Conservation (phyloP, 2,329 filamentous ascomycete genomes). For the Colletotrichum aenigma region DNA sequence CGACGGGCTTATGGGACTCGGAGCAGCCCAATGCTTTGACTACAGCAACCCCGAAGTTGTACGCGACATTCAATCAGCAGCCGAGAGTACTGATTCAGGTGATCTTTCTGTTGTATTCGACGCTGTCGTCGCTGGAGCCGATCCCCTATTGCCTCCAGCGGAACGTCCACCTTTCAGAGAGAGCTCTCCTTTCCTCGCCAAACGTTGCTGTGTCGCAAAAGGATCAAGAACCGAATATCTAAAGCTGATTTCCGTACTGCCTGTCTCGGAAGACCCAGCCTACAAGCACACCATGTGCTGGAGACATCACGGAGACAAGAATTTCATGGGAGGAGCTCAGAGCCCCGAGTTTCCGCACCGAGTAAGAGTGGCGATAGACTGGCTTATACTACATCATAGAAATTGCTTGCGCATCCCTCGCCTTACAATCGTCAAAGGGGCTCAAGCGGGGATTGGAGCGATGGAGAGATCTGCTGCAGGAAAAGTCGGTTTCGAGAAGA, state of each 20-base stretch:
- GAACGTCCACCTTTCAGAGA: neutral
- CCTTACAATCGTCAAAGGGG: neutral
- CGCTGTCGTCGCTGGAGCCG: neutral
- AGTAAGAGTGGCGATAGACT: neutral
- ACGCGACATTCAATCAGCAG: neutral
- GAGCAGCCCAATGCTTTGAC: constrained; percentile 37
- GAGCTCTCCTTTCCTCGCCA: neutral
- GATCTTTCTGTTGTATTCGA: neutral
- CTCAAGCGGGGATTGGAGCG: neutral
- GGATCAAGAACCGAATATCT: neutral
- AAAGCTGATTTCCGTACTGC: neutral
- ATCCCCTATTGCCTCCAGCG: neutral
- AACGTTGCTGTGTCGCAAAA: neutral
- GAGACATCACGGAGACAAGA: neutral
- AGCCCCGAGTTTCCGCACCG: neutral
- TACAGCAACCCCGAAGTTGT: constrained; percentile 21
- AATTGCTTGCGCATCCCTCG: neutral
- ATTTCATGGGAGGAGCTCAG: neutral
- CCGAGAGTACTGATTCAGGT: neutral
- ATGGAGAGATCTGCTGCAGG: neutral
- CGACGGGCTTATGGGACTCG: constrained; percentile 30
- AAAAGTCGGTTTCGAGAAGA: neutral
- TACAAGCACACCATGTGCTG: neutral
- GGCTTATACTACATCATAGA: neutral
- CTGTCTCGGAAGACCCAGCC: too few species aligned